Conservation (phyloP, 2,329 filamentous ascomycete genomes). For the Fusarium fracticaudum region DNA sequence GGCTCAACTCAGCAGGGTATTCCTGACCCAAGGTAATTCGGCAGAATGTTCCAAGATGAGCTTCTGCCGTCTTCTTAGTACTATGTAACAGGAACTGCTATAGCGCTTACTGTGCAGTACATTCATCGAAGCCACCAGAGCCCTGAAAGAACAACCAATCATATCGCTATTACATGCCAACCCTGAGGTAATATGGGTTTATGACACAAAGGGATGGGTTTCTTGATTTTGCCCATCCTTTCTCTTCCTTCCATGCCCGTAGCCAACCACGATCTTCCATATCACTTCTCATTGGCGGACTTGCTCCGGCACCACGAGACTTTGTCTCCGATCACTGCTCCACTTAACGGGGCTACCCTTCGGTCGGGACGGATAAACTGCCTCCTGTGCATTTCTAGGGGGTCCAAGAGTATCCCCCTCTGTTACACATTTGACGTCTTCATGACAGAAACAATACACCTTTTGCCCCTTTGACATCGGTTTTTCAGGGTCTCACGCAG, state of each 20-base stretch:
- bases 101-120: neutral
- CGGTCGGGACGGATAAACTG: slow-evolving; percentile 7
- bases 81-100: neutral
- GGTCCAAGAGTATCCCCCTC: neutral
- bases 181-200: neutral
- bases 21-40: no score
- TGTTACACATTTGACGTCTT: slow-evolving; percentile 10
- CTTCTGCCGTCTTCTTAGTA: neutral
- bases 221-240: neutral
- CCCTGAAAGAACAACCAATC: neutral
- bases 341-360: neutral
- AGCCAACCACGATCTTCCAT: neutral
- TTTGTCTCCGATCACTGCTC: neutral
- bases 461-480: neutral
- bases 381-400: neutral
- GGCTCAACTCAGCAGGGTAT: neutral
- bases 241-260: neutral
- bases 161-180: neutral
- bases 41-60: neutral
- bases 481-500: slow-evolving; percentile 23
- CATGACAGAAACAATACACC: neutral
- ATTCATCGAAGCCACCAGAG: neutral
- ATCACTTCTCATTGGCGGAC: slow-evolving; percentile 8
- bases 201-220: neutral
- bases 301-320: slow-evolving; percentile 8